phyloP scores from a whole-genome alignment of 768 basidiomycete genomes.

The Cantharellus anzutake region DNA sequence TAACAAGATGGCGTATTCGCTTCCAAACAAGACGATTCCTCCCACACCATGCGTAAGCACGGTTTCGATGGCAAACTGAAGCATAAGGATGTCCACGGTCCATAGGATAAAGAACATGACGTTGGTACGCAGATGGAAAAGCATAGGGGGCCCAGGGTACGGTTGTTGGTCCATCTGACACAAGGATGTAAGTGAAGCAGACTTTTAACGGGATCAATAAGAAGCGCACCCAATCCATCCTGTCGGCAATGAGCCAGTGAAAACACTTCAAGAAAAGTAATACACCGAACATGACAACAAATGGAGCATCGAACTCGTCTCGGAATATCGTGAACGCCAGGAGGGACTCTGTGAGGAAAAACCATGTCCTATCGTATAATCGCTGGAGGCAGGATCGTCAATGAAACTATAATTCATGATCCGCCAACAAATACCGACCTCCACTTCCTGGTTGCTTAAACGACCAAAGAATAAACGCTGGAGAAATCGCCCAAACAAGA shows the following conservation, averaged over 20 bases:
- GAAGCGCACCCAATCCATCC: constrained; percentile 77
- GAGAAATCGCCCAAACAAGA: constrained; percentile 55
- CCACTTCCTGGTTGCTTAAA: constrained; percentile 72
- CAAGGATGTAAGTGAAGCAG: not conserved
- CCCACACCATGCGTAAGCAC: constrained; percentile 63
- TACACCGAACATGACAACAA: constrained; percentile 87
- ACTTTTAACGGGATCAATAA: not conserved
- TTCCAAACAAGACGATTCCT: constrained; percentile 87
- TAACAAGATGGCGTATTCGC: constrained; percentile 86
- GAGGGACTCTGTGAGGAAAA: constrained; percentile 91
- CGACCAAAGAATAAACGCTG: constrained; percentile 86
- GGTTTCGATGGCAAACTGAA: constrained; percentile 62
- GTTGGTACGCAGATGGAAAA: constrained; percentile 77
- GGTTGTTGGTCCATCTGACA: constrained; percentile 90
- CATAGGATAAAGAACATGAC: constrained; percentile 57
- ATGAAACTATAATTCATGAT: not conserved
- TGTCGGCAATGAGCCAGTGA: constrained; percentile 90
- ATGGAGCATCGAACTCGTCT: constrained; percentile 84
- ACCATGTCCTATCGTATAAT: constrained; percentile 90
- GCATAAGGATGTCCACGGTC: constrained; percentile 55
- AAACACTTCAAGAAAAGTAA: constrained; percentile 91
- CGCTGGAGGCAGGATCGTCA: constrained; percentile 34
- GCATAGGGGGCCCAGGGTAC: constrained; percentile 58
- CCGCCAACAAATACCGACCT: constrained; percentile 32
- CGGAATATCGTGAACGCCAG: constrained; percentile 95